Evolutionary conservation across 106 monocot genomes (phyloP).

Genomic region (Iris macrosiphon): DNA sequence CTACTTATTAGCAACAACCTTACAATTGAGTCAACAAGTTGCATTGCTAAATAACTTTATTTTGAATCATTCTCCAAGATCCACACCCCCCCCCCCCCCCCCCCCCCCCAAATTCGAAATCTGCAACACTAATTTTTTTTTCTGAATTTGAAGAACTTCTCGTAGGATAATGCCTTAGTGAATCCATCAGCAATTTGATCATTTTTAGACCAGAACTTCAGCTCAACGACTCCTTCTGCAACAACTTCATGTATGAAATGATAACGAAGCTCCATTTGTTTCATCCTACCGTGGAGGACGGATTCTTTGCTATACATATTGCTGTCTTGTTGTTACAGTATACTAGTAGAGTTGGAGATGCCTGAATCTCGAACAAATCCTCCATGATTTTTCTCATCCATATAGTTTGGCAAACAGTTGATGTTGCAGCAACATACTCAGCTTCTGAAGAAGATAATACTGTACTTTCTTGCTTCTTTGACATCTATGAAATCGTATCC

Average conservation of each 20-base stretch:
- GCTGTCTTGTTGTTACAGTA: conserved; percentile 14
- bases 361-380: conserved; percentile 8
- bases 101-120: neutral
- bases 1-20: too few species aligned
- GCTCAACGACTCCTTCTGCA: too few species aligned
- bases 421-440: conserved; percentile 10
- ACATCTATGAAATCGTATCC: conserved; percentile 13
- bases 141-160: conserved; percentile 1
- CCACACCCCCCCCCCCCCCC: too few species aligned
- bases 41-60: too few species aligned
- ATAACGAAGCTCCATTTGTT: too few species aligned
- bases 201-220: conserved; percentile 3
- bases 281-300: neutral
- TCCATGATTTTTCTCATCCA: conserved; percentile 17
- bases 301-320: conserved; percentile 13
- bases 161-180: neutral
- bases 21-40: too few species aligned
- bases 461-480: conserved; percentile 15
- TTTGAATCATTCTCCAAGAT: too few species aligned
- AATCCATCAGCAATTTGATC: conserved; percentile 4
- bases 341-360: neutral
- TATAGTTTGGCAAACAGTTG: conserved; percentile 13
- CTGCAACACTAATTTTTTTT: neutral
- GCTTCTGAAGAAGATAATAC: conserved; percentile 17
- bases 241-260: too few species aligned